These are phyloP conservation scores for Cryptococcus depauperatus DNA, from an alignment of 1,284 basidiomycete species.

Conservation along the genomic window DNA sequence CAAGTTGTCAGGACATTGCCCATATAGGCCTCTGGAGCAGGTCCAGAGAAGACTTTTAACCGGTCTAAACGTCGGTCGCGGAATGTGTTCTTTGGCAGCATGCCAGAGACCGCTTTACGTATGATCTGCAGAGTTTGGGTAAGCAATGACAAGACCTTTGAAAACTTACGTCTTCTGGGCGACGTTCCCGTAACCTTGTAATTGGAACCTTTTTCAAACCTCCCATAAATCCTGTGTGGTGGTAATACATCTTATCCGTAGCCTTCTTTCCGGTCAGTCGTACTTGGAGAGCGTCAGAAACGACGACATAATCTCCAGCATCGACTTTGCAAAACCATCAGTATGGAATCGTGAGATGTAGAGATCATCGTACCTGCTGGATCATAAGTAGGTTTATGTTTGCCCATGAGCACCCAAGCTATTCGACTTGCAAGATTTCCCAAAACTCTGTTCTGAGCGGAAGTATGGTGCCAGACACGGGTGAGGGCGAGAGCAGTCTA, in stretches of 20 bases:
- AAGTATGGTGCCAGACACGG: conserved; percentile 91
- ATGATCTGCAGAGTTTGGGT: conserved; percentile 60
- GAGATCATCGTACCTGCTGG: conserved; percentile 66
- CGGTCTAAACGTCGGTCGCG: conserved; percentile 75
- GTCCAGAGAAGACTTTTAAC: conserved; percentile 71
- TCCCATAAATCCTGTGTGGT: conserved; percentile 89
- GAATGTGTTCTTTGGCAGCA: conserved; percentile 93
- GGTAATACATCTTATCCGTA: conserved; percentile 77
- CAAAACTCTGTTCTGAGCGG: conserved; percentile 78
- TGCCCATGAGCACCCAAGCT: conserved; percentile 94
- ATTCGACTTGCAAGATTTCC: conserved; percentile 91
- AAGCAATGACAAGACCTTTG: background rate
- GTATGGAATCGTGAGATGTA: background rate
- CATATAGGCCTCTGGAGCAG: conserved; percentile 25
- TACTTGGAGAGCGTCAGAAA: conserved; percentile 79
- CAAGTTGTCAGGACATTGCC: conserved; percentile 36
- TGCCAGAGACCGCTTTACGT: conserved; percentile 87
- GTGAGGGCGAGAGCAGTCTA: conserved; percentile 90
- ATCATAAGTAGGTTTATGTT: conserved; percentile 97
- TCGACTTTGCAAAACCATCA: conserved; percentile 58
- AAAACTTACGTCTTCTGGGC: conserved; percentile 73
- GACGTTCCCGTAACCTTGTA: conserved; percentile 67
- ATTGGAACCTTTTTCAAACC: conserved; percentile 86
- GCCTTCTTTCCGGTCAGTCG: conserved; percentile 85
- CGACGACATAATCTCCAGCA: conserved; percentile 95